Percentiles rank a stretch among this genome's conserved stretches.
These are phyloP conservation scores for Beauveria scarabaeidicola DNA, from an alignment of 2,329 filamentous ascomycete species.

Conservation along the genomic window DNA sequence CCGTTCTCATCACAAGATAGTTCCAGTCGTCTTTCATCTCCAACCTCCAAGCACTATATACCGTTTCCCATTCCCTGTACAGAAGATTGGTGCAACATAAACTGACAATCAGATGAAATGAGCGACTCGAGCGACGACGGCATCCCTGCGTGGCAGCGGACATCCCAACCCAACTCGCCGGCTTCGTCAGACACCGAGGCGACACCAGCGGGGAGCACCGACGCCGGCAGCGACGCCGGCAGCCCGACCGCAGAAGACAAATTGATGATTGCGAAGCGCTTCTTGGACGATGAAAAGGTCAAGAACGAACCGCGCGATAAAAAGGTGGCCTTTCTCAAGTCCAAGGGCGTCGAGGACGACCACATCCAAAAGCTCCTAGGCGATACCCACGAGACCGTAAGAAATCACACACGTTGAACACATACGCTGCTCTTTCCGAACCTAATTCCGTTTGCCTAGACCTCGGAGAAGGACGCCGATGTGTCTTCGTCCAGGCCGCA, in stretches of 20 bases:
- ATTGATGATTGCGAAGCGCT: constrained; percentile 60
- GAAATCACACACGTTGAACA: neutral
- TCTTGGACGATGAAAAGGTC: constrained; percentile 68
- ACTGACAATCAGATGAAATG: constrained; percentile 19
- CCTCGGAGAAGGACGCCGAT: neutral
- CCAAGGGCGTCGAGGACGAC: constrained; percentile 60
- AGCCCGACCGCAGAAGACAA: constrained; percentile 18
- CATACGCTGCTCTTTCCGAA: neutral
- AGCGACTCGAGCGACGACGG: constrained; percentile 20
- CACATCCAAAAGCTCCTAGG: constrained; percentile 61
- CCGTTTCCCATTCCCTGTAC: neutral
- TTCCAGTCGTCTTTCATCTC: neutral
- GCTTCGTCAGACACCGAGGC: neutral
- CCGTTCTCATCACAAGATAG: neutral
- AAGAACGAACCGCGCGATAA: constrained; percentile 58
- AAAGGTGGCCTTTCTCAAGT: constrained; percentile 68
- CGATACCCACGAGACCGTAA: constrained; percentile 15
- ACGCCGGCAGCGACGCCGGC: constrained; percentile 11
- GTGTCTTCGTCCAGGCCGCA: constrained; percentile 18
- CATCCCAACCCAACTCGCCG: neutral
- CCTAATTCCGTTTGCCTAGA: neutral
- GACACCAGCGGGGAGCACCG: neutral
- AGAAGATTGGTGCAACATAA: neutral
- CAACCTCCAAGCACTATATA: neutral
- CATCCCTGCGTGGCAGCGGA: constrained; percentile 27